Conservation (phyloP, 1,284 basidiomycete species). For the Ustilago cynodontis region DNA sequence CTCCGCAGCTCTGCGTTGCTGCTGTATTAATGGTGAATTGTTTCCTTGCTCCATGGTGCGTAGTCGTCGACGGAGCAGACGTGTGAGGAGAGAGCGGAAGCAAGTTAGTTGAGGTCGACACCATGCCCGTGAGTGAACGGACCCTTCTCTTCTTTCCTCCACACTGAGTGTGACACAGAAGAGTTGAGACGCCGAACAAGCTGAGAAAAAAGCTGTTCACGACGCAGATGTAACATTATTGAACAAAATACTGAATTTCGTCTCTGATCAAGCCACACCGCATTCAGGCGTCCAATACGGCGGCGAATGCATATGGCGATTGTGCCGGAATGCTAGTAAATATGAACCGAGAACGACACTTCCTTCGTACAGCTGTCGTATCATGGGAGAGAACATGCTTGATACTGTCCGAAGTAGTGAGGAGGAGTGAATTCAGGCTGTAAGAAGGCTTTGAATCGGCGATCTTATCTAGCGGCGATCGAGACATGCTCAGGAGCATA, state of each 20-base stretch:
- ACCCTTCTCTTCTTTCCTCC: slow-evolving; percentile 20
- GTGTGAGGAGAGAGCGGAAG: no score
- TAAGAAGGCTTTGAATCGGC: background rate
- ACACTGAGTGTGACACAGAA: background rate
- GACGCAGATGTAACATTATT: background rate
- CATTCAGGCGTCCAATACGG: background rate
- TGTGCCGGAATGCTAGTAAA: no score
- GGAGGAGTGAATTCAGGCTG: background rate
- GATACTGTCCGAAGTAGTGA: background rate
- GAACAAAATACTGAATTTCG: background rate
- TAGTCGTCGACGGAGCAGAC: no score
- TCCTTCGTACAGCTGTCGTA: background rate
- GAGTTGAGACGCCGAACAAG: slow-evolving; percentile 11
- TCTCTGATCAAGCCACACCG: background rate
- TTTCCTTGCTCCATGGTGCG: slow-evolving; percentile 19
- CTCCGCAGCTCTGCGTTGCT: background rate
- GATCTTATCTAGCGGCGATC: background rate
- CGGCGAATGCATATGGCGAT: background rate
- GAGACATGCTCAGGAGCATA: background rate
- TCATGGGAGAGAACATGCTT: background rate
- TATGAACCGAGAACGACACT: background rate
- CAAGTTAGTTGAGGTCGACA: no score
- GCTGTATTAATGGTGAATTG: slow-evolving; percentile 25
- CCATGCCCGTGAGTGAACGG: background rate
- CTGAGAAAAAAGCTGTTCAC: slow-evolving; percentile 5